These are phyloP conservation scores for Chara braunii DNA, from an alignment of 139 green algal species.

Conservation along the genomic window DNA sequence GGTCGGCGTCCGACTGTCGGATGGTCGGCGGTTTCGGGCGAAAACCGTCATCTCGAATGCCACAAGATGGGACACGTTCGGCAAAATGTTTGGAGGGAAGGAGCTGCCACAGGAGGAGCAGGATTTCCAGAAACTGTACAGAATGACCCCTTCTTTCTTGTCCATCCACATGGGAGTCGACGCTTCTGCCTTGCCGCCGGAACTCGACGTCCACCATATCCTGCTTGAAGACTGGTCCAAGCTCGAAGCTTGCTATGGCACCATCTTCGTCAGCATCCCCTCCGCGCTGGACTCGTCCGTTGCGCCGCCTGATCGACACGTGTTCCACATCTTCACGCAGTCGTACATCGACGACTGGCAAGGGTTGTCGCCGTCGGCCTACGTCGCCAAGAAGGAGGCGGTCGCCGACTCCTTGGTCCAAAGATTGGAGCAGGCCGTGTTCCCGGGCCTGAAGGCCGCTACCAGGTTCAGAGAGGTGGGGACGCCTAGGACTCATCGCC, in stretches of 20 bases:
- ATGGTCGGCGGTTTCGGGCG: slow-evolving; percentile 56
- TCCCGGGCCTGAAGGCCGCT: slow-evolving; percentile 64
- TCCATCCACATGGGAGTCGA: slow-evolving; percentile 82
- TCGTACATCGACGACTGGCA: slow-evolving; percentile 85
- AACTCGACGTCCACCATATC: slow-evolving; percentile 62
- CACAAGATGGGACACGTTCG: slow-evolving; percentile 96
- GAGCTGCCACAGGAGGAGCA: slow-evolving; percentile 65
- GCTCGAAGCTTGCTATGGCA: slow-evolving; percentile 74
- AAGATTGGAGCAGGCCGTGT: slow-evolving; percentile 64
- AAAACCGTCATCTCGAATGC: slow-evolving; percentile 84
- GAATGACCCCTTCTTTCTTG: slow-evolving; percentile 88
- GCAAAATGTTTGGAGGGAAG: slow-evolving; percentile 57
- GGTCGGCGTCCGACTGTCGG: slow-evolving; percentile 66
- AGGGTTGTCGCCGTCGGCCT: slow-evolving; percentile 38
- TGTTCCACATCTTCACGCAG: slow-evolving; percentile 91
- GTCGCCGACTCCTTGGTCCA: slow-evolving; percentile 62
- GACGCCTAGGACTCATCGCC: slow-evolving; percentile 81
- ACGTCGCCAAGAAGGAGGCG: slow-evolving; percentile 68
- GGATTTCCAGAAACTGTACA: slow-evolving; percentile 65
- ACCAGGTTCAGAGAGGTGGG: slow-evolving; percentile 66
- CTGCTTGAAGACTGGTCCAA: slow-evolving; percentile 81
- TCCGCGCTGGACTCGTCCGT: slow-evolving; percentile 78
- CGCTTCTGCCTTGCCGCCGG: slow-evolving; percentile 55
- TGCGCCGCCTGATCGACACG: slow-evolving; percentile 69
- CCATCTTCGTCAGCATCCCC: slow-evolving; percentile 89